Evolutionary conservation across 176 grass and related monocot species (phyloP).

Genomic region (Panicum miliaceum): DNA sequence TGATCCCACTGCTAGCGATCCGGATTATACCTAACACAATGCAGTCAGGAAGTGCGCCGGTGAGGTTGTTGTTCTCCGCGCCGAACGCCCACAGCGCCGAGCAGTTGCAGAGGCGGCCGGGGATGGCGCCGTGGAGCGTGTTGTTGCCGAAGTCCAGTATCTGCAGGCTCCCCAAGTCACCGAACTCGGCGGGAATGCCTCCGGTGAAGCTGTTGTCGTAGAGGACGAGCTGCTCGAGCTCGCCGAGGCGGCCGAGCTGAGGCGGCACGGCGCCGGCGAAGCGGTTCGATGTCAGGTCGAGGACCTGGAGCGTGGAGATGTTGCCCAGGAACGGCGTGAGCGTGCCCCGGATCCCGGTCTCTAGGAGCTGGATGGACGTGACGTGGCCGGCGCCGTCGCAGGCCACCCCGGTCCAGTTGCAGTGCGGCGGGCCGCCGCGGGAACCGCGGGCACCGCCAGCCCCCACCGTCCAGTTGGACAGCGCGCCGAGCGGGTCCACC

Average conservation of each 20-base stretch:
- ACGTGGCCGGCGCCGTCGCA: constrained; percentile 64
- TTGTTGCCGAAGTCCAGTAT: constrained; percentile 49
- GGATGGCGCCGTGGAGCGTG: constrained; percentile 58
- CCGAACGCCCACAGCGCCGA: constrained; percentile 50
- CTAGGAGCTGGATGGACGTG: constrained; percentile 54
- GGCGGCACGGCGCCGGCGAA: constrained; percentile 61
- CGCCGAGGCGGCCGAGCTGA: constrained; percentile 59
- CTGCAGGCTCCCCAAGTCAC: constrained; percentile 52
- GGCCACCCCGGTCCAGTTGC: constrained; percentile 71
- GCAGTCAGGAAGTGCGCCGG: constrained; percentile 62
- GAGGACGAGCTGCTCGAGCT: constrained; percentile 47
- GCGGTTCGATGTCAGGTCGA: constrained; percentile 65
- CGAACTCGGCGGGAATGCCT: constrained; percentile 67
- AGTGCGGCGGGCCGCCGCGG: constrained; percentile 43
- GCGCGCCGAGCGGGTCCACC: constrained; percentile 58
- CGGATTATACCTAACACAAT: no score
- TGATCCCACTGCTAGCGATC: no score
- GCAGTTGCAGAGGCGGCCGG: constrained; percentile 73
- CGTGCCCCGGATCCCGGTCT: constrained; percentile 54
- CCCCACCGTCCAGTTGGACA: constrained; percentile 56
- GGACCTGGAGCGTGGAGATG: constrained; percentile 74
- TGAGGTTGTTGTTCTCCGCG: constrained; percentile 57
- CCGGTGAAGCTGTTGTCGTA: constrained; percentile 56
- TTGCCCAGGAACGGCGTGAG: constrained; percentile 80
- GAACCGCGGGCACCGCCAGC: neutral